phyloP scores from a whole-genome alignment of 106 monocot species.

The Triglochin maritima region DNA sequence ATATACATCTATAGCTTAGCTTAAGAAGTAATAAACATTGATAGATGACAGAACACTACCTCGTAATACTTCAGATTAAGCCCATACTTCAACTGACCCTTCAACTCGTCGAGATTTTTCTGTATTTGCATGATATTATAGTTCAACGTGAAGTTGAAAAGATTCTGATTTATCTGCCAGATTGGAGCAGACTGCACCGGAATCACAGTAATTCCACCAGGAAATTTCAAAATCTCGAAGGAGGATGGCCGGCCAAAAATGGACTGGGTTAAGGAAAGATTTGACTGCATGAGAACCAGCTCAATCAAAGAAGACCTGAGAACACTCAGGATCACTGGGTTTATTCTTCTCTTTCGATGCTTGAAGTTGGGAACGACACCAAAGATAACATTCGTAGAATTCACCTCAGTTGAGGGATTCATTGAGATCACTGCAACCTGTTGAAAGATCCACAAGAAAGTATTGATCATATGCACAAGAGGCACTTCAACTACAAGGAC shows the following conservation, averaged over 20 bases:
- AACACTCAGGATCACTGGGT: conserved; percentile 42
- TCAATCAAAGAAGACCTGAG: conserved; percentile 60
- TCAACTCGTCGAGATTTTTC: conserved; percentile 44
- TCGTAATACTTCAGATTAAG: conserved; percentile 50
- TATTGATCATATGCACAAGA: background rate
- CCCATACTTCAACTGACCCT: conserved; percentile 59
- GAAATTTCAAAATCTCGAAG: conserved; percentile 60
- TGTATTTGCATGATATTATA: conserved; percentile 37
- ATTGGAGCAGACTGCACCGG: conserved; percentile 45
- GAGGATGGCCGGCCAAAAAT: conserved; percentile 51
- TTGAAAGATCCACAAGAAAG: background rate
- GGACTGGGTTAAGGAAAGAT: conserved; percentile 45
- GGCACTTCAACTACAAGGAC: background rate
- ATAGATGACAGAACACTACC: conserved; percentile 11
- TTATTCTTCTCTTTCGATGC: conserved; percentile 23
- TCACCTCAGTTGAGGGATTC: conserved; percentile 23
- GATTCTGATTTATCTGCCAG: conserved; percentile 44
- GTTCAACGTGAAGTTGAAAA: conserved; percentile 58
- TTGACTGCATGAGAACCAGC: conserved; percentile 41
- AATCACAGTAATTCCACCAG: conserved; percentile 65
- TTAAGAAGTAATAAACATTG: background rate
- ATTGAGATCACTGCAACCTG: conserved; percentile 65
- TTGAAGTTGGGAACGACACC: conserved; percentile 42
- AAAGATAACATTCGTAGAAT: conserved; percentile 47
- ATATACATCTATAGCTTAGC: conserved; percentile 2